Evolutionary conservation across 164 flowering plant species (phyloP), one percentile per base, ranked within the genome.

Genomic region (Santalum album): DNA sequence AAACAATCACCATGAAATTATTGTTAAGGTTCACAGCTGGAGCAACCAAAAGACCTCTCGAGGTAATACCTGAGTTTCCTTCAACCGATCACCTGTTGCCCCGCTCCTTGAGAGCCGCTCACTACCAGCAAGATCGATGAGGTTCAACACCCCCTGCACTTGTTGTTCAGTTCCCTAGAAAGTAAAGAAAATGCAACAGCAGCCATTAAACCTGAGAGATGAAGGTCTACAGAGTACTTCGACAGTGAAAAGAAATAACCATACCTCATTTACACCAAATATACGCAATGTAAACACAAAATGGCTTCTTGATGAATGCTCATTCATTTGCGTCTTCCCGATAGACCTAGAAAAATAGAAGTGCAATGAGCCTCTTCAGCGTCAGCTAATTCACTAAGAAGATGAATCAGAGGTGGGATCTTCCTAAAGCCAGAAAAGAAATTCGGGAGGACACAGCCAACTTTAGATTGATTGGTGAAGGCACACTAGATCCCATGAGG

Each of bases 261-360:
- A 38, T 38, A 62, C 68, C 68, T 59, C 63, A 49, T 65, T 59
- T 5, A 54, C 55, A 12, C 64, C 68, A 38, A 53, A 53, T 23
- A 65, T 65, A 9, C 68, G 62, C 45, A 65, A 43, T 2, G 68
- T 65, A 27, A 65, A 65, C 4, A 65, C 68, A 65, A 65, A 65
- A 54, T 65, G 68, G 42, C 68, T 65, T 59, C 68, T 59, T 25
- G 68, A 65, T 48, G 68, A 65, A 1, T 65, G 68, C 26, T 65
- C 64, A 55, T 65, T 65, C 68, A 65, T 65, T 11, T 65, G 53
- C 19, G 68, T 65, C 59, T 40, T 59, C 12, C 68, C 68, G 21
- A 65, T 64, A 7, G 68, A 65, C 51, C 68, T 65, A 49, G n/a
- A 19, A 18, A 25, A 25, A 25, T 26, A 50, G 2, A 50, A 49